phyloP scores from a whole-genome alignment of 495 filamentous ascomycete species.

The Penicillium alfredii region DNA sequence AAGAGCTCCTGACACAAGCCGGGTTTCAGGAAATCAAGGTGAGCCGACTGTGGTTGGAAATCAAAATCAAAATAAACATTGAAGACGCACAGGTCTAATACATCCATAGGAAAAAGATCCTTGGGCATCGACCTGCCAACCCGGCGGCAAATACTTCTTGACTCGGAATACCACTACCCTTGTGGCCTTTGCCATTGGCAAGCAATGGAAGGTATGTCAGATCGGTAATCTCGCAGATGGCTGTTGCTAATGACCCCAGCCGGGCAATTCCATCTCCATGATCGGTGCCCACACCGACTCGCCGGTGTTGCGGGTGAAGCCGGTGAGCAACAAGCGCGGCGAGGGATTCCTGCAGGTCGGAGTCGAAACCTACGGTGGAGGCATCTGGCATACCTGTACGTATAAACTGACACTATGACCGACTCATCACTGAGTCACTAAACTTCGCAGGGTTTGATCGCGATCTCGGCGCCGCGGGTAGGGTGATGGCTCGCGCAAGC shows the following conservation, averaged over 20 bases:
- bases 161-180: constrained; percentile 93
- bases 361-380: constrained; percentile 94
- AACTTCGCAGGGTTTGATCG: constrained; percentile 76
- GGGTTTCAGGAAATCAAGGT: constrained; percentile 82
- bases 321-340: constrained; percentile 77
- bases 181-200: constrained; percentile 89
- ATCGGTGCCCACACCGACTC: constrained; percentile 97
- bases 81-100: too few relatives aligned
- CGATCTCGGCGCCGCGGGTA: constrained; percentile 84
- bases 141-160: constrained; percentile 92
- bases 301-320: constrained; percentile 83
- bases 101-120: constrained; percentile 68
- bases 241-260: constrained; percentile 31
- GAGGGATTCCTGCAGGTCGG: constrained; percentile 94
- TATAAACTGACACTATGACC: too few relatives aligned
- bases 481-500: constrained; percentile 70
- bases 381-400: constrained; percentile 61
- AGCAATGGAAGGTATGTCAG: constrained; percentile 66
- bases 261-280: constrained; percentile 91
- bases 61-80: neutral
- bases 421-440: too few relatives aligned
- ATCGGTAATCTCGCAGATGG: neutral
- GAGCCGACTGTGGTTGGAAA: constrained; percentile 5
- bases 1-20: constrained; percentile 65
- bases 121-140: constrained; percentile 72